These are phyloP conservation scores for Fusarium cyanostomum DNA, from an alignment of 2,329 filamentous ascomycete genomes.

Conservation along the genomic window DNA sequence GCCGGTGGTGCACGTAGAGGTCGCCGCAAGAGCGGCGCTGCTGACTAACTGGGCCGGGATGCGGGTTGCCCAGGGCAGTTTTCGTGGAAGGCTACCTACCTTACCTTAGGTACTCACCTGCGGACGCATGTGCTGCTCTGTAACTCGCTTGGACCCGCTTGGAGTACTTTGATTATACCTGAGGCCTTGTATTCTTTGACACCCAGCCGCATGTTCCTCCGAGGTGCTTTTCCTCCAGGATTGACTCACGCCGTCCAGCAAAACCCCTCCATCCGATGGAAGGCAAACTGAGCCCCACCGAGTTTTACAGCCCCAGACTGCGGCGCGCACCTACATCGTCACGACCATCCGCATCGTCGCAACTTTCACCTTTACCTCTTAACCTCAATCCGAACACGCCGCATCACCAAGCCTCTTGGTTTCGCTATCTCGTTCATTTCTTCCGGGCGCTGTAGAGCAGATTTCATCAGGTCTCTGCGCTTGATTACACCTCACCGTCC, in stretches of 20 bases:
- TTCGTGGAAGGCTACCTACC: too few relatives aligned
- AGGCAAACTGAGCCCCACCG: slow-evolving; percentile 24
- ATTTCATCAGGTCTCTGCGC: neutral
- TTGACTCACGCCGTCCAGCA: slow-evolving; percentile 28
- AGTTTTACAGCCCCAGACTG: slow-evolving; percentile 9
- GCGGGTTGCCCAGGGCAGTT: too few relatives aligned
- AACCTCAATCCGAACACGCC: slow-evolving; percentile 7
- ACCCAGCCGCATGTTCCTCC: neutral
- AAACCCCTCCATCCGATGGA: slow-evolving; percentile 32
- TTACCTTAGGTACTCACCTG: too few relatives aligned
- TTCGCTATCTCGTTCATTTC: slow-evolving; percentile 8
- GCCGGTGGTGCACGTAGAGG: too few relatives aligned
- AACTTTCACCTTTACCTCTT: slow-evolving; percentile 15
- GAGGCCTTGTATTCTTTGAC: too few relatives aligned
- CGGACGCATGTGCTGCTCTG: too few relatives aligned
- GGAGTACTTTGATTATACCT: too few relatives aligned
- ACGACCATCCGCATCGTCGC: slow-evolving; percentile 36
- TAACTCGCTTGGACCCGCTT: too few relatives aligned
- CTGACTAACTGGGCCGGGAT: too few relatives aligned
- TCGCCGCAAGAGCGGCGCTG: too few relatives aligned
- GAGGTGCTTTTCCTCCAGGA: slow-evolving; percentile 4
- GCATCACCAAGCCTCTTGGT: slow-evolving; percentile 4
- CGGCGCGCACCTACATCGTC: slow-evolving; percentile 27
- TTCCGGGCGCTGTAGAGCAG: slow-evolving; percentile 13
- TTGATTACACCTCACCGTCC: slow-evolving; percentile 8